Percentiles rank a stretch among this genome's conserved stretches.
phyloP scores from a whole-genome alignment of 176 grass and related monocot genomes.

The Urochloa ruziziensis region DNA sequence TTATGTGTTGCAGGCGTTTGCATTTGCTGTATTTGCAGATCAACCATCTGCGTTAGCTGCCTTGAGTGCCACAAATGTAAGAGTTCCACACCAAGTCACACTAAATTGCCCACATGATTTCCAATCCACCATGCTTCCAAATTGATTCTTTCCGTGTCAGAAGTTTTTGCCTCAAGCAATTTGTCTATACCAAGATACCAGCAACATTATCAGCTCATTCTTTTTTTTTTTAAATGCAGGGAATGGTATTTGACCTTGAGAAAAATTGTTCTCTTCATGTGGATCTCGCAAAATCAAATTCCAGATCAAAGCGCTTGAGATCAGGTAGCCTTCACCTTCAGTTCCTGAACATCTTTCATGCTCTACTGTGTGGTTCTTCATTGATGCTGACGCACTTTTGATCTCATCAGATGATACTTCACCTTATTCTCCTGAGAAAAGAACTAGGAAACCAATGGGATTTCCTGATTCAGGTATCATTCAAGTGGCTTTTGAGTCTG shows the following conservation, averaged over 20 bases:
- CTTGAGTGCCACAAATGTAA: conserved; percentile 75
- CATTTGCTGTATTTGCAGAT: conserved; percentile 87
- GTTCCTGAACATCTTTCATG: not conserved
- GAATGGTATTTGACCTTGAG: conserved; percentile 90
- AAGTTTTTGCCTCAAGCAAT: not conserved
- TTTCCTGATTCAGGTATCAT: conserved; percentile 69
- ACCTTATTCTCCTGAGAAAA: conserved; percentile 51
- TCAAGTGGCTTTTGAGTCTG: not conserved
- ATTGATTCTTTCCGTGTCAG: not conserved
- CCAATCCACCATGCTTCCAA: not conserved
- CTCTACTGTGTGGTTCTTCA: not conserved
- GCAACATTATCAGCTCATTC: not conserved
- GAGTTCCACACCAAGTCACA: not conserved
- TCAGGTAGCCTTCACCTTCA: conserved; percentile 44
- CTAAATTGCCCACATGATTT: not conserved
- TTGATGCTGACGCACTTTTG: not conserved
- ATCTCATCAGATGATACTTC: conserved; percentile 42
- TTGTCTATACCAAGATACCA: not conserved
- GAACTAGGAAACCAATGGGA: conserved; percentile 54
- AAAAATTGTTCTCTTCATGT: conserved; percentile 79
- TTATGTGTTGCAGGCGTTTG: conserved; percentile 58
- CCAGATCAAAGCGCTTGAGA: conserved; percentile 80
- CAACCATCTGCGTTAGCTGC: conserved; percentile 76
- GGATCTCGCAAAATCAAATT: conserved; percentile 91
- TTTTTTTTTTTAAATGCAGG: conserved; percentile 37